Evolutionary conservation across 805 yeast species (phyloP), one percentile per base, ranked within the genome.

Genomic region (Wickerhamiella cacticola): DNA sequence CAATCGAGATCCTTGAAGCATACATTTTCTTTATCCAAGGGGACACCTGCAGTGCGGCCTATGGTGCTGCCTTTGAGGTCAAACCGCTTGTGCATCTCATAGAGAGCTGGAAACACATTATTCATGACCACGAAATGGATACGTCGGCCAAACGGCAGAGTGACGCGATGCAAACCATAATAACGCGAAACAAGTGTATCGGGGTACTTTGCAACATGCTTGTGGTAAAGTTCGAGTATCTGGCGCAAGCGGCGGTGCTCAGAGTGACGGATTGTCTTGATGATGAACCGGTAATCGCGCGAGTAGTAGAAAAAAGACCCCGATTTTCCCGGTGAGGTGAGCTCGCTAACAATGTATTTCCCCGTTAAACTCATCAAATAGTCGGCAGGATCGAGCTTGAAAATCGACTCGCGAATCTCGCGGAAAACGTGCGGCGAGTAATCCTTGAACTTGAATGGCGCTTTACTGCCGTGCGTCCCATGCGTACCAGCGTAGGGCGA

Each of bases 301-400:
- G 96, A 86, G 63, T 83, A 94, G 67, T 92, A 92, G 61, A 92
- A 92, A 59, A 89, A 89, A 0, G 96, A 86, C 0, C 98, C 98
- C 58, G 94, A 82, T 62, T 92, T 92, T 2, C 98, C 98, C 0
- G 97, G 96, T 1, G 96, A 87, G 18, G 88, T 94, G 53, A 87
- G 69, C 65, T 89, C 96, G 23, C 92, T 81, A 29, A 92, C 72
- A 53, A 92, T 83, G 60, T 89, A 89, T 62, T 86, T 87, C 18
- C 95, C 89, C 0, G 97, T 89, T 54, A 92, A 71, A 0, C 96
- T 85, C 56, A 89, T 79, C 48, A 92, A 70, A 63, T 94, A 92
- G 63, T 94, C 98, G 0, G 96, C 97, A 2, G 95, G 96, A 59
- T 92, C 97, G 23, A 92, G 72, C 13, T 88, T 87, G 67, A 94